Conservation (phyloP, 768 basidiomycete species). For the Inosperma sp. region DNA sequence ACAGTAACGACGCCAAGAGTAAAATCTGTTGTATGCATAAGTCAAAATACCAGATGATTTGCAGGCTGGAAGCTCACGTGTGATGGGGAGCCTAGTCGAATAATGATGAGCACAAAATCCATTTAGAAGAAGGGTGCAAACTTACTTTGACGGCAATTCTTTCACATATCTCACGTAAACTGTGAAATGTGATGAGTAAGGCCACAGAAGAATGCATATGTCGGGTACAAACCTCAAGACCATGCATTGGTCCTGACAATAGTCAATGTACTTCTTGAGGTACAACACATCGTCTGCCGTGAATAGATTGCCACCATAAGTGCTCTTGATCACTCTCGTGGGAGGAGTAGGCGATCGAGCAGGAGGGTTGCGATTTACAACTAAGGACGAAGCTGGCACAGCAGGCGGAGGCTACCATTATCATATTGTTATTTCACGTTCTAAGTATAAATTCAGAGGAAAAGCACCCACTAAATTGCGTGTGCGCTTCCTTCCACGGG, state of each 20-base stretch:
- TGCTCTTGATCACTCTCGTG: constrained; percentile 78
- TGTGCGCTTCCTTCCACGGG: constrained; percentile 65
- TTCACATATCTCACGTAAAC: constrained; percentile 82
- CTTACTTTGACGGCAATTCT: constrained; percentile 75
- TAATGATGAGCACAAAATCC: not conserved
- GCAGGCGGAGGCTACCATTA: constrained; percentile 52
- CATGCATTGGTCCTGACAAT: constrained; percentile 82
- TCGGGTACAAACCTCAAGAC: constrained; percentile 59
- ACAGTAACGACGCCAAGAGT: constrained; percentile 88
- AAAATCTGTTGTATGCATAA: constrained; percentile 51
- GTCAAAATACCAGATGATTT: not conserved
- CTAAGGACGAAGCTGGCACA: constrained; percentile 60
- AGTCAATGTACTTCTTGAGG: constrained; percentile 85
- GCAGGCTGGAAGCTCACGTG: constrained; percentile 49
- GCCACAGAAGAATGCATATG: too few relatives aligned
- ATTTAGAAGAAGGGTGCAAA: not conserved
- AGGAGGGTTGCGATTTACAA: constrained; percentile 61
- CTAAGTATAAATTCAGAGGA: constrained; percentile 4
- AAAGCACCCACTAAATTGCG: constrained; percentile 47
- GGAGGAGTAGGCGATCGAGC: constrained; percentile 84
- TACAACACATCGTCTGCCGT: constrained; percentile 80
- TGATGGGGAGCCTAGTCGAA: constrained; percentile 73
- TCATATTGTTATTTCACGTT: constrained; percentile 5
- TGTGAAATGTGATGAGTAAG: too few relatives aligned
- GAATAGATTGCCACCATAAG: constrained; percentile 84